Evolutionary conservation across 202 grass and related monocot species (phyloP).

Genomic region (Schoenoplectus triqueter): DNA sequence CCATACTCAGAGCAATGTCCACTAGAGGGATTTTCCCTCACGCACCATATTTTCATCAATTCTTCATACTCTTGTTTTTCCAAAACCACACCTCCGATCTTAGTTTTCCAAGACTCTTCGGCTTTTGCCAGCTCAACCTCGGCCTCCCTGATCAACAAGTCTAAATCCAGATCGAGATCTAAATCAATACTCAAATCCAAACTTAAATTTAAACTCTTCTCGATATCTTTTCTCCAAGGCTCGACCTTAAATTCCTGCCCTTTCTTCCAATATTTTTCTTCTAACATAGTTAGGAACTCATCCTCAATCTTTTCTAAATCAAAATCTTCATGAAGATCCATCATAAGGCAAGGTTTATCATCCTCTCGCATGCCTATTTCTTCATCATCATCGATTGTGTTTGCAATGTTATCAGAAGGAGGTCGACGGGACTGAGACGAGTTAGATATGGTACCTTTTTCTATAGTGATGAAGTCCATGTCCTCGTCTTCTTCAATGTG

Average conservation of each 20-base stretch:
- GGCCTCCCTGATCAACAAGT: slow-evolving; percentile 68
- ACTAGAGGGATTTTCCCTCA: slow-evolving; percentile 39
- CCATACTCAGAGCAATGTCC: slow-evolving; percentile 47
- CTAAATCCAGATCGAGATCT: slow-evolving; percentile 62
- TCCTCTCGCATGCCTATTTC: slow-evolving; percentile 45
- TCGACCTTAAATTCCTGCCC: slow-evolving; percentile 24
- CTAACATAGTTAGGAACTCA: slow-evolving; percentile 86
- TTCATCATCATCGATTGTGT: slow-evolving; percentile 42
- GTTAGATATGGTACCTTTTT: slow-evolving; percentile 54
- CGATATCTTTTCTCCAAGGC: slow-evolving; percentile 63
- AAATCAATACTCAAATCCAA: slow-evolving; percentile 60
- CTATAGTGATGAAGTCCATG: slow-evolving; percentile 84
- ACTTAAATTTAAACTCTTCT: slow-evolving; percentile 53
- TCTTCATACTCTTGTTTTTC: slow-evolving; percentile 93
- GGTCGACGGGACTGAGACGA: slow-evolving; percentile 47
- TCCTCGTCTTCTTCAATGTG: slow-evolving; percentile 62
- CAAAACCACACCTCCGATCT: slow-evolving; percentile 65
- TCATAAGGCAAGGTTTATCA: slow-evolving; percentile 70
- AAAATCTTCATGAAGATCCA: slow-evolving; percentile 64
- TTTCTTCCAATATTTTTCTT: slow-evolving; percentile 65
- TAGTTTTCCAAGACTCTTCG: slow-evolving; percentile 73
- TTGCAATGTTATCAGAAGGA: slow-evolving; percentile 48
- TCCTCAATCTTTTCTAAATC: slow-evolving; percentile 77
- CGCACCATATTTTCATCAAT: slow-evolving; percentile 61
- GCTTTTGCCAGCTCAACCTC: slow-evolving; percentile 76